Conservation (phyloP, 1,139 yeast genomes). For the Blastobotrys illinoisensis region DNA sequence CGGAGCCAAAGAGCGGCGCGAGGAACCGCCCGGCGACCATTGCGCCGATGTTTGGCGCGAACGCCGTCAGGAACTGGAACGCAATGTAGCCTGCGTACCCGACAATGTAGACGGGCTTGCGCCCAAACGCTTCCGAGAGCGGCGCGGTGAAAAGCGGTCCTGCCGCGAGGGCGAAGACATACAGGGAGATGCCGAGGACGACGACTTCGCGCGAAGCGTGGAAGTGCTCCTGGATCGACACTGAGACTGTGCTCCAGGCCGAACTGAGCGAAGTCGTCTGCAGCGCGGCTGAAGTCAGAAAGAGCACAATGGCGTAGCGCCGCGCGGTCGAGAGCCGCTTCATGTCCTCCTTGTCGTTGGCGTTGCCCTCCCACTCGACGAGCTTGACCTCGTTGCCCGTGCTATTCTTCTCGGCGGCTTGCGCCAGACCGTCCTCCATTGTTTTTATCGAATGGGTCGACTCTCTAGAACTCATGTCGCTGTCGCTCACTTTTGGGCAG, state of each 20-base stretch:
- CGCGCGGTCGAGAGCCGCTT: constrained; percentile 32
- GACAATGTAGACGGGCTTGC: constrained; percentile 46
- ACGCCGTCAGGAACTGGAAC: constrained; percentile 55
- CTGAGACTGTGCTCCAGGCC: constrained; percentile 52
- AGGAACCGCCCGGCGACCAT: constrained; percentile 57
- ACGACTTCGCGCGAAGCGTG: constrained; percentile 15
- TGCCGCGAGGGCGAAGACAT: constrained; percentile 55
- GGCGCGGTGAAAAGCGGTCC: constrained; percentile 65
- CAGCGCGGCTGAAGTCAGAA: constrained; percentile 45
- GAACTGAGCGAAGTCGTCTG: constrained; percentile 50
- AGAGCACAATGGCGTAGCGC: constrained; percentile 50
- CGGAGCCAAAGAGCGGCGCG: constrained; percentile 56
- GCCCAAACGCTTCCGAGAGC: constrained; percentile 56
- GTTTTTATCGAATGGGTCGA: background rate
- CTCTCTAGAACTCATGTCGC: background rate
- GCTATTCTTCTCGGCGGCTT: background rate
- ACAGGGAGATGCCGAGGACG: constrained; percentile 52
- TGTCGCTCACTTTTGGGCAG: background rate
- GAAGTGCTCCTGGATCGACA: constrained; percentile 36
- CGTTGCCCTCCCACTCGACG: constrained; percentile 25
- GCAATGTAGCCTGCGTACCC: constrained; percentile 39
- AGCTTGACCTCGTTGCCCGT: constrained; percentile 22
- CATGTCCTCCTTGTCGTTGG: constrained; percentile 54
- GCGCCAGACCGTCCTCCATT: background rate
- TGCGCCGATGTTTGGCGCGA: constrained; percentile 66